These are phyloP conservation scores for Didymella sp. DNA, from an alignment of 2,329 filamentous ascomycete species.

Conservation along the genomic window DNA sequence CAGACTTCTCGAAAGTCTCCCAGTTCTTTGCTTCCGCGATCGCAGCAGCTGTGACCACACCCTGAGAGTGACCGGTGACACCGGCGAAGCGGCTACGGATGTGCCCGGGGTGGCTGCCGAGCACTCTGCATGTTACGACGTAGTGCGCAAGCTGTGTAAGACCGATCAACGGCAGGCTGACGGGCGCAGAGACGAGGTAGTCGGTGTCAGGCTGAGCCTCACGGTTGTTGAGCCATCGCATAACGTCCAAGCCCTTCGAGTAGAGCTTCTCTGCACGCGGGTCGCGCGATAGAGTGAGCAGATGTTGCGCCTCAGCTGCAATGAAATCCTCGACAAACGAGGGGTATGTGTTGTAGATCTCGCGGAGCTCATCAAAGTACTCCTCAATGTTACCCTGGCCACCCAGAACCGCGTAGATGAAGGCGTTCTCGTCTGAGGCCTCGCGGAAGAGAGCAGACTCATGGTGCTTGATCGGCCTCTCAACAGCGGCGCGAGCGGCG, in stretches of 20 bases:
- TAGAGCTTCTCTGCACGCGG: conserved; percentile 93
- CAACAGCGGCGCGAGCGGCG: conserved; percentile 80
- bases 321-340: conserved; percentile 89
- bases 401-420: conserved; percentile 92
- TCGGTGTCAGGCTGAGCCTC: conserved; percentile 92
- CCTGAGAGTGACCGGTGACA: conserved; percentile 95
- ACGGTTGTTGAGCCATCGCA: conserved; percentile 88
- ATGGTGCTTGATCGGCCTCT: conserved; percentile 87
- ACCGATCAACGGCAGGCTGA: conserved; percentile 95
- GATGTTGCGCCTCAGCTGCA: conserved; percentile 78
- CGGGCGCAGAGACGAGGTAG: conserved; percentile 62
- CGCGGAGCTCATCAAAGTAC: conserved; percentile 96
- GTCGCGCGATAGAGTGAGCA: conserved; percentile 84
- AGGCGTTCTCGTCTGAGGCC: conserved; percentile 80
- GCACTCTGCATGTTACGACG: conserved; percentile 87
- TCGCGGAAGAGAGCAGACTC: conserved; percentile 92
- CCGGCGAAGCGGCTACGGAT: conserved; percentile 84
- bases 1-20: conserved; percentile 86
- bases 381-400: conserved; percentile 99
- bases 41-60: conserved; percentile 89
- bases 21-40: conserved; percentile 90
- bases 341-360: conserved; percentile 89
- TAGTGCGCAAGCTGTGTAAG: conserved; percentile 96
- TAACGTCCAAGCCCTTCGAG: conserved; percentile 92
- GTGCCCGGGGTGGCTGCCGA: conserved; percentile 88